Evolutionary conservation across 208 protist species (phyloP), one percentile per base, ranked within the genome.

Genomic region (Balamuthia mandrillaris): DNA sequence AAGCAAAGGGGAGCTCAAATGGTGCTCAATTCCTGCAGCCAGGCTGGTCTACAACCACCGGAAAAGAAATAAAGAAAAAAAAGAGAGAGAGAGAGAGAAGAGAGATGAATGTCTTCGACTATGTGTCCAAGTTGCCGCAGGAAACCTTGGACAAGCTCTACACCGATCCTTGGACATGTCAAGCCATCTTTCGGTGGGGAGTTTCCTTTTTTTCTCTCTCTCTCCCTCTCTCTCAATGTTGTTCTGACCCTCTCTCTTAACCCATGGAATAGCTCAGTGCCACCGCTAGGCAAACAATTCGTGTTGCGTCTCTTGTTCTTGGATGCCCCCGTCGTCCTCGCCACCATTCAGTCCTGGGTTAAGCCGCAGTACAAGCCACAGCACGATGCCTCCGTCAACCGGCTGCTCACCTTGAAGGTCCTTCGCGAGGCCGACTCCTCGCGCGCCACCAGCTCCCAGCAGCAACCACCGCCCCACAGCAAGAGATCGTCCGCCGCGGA

Each of bases 161-260:
- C 18, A 56, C 42, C 60, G 78, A 84, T 14, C 78, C 78, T 21
- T 84, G 78, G 78, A 84, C 78, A 18, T 84, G 78, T 51, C 78
- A 84, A 39, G 78, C 78, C 78, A 51, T 84, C 2, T 84, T 84
- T 31, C 31, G 78, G 78, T 84, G 24, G n/a, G n/a, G n/a, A n/a
- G n/a, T n/a, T n/a, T n/a, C n/a, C n/a, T 39, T 12, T 21, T 44
- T 12, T 29, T 66, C 37, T 51, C 4, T 21, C 29, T 44, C n/a
- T 35, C 14, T 21, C 56, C 24, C 56, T 24, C 21, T 24, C 14
- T 54, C 14, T 24, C 14, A 18, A 54, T 14, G 18, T 54, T 24
- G 18, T 24, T 24, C 47, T 21, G 47, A 54, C 14, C 14, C 47
- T 24, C 14, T 21, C 47, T 54, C 47, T 24, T 24, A 24, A 18